Percentiles rank a stretch among this genome's conserved stretches.
Evolutionary conservation across 305 asterid genomes (phyloP).

Genomic region (Petunia hybrid): DNA sequence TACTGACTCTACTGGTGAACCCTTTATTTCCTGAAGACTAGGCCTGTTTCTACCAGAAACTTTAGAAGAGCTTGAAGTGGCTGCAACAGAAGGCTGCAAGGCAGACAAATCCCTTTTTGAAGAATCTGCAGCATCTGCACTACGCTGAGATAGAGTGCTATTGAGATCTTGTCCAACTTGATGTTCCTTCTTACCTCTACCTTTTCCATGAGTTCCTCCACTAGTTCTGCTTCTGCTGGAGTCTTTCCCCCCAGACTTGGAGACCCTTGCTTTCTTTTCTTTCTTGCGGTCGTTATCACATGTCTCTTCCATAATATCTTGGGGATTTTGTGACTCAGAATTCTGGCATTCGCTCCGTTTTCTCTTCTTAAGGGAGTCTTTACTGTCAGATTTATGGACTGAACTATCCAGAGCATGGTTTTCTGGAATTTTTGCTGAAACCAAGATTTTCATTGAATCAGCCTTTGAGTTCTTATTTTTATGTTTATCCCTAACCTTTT

Average conservation of each 20-base stretch:
- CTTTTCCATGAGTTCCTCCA: conserved; percentile 49
- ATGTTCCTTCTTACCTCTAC: conserved; percentile 51
- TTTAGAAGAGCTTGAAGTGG: conserved; percentile 96
- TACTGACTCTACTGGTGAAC: conserved; percentile 94
- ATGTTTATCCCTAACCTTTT: conserved; percentile 20
- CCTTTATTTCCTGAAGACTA: conserved; percentile 71
- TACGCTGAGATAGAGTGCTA: conserved; percentile 43
- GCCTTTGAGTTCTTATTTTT: conserved; percentile 38
- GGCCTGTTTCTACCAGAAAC: conserved; percentile 78
- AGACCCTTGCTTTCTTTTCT: conserved; percentile 78
- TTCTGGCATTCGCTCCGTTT: conserved; percentile 55
- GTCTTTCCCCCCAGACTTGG: conserved; percentile 71
- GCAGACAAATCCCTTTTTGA: conserved; percentile 64
- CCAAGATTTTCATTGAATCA: conserved; percentile 51
- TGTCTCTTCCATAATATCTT: conserved; percentile 51
- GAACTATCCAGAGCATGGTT: conserved; percentile 53
- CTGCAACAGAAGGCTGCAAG: conserved; percentile 70
- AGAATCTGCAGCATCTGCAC: conserved; percentile 53
- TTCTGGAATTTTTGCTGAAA: conserved; percentile 45
- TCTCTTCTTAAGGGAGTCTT: conserved; percentile 63
- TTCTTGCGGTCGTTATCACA: conserved; percentile 57
- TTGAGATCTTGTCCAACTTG: conserved; percentile 49
- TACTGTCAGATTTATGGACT: conserved; percentile 51
- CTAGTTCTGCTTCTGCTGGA: conserved; percentile 36
- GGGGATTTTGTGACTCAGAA: conserved; percentile 52